phyloP scores from a whole-genome alignment of 495 filamentous ascomycete genomes.

The Aspergillus homomorphus region DNA sequence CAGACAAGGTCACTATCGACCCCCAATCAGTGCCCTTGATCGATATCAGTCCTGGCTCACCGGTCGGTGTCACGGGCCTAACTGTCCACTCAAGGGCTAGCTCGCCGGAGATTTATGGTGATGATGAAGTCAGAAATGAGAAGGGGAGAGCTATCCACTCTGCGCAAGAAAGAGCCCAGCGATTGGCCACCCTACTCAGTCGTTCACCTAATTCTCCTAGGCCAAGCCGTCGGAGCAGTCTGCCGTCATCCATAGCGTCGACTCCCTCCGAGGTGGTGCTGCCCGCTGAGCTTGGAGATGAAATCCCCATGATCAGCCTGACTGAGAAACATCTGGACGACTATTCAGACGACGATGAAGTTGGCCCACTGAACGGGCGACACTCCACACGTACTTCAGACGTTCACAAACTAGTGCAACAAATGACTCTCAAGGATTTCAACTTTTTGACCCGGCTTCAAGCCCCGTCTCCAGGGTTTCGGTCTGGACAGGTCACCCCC shows the following conservation, averaged over 20 bases:
- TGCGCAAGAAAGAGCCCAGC: constrained; percentile 35
- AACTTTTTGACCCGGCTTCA: constrained; percentile 37
- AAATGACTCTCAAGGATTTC: constrained; percentile 41
- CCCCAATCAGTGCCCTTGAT: constrained; percentile 27
- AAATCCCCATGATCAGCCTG: constrained; percentile 38
- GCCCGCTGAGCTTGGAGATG: constrained; percentile 35
- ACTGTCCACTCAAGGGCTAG: constrained; percentile 30
- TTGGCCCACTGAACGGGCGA: constrained; percentile 28
- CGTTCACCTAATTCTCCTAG: constrained; percentile 34
- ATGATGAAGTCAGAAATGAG: constrained; percentile 39
- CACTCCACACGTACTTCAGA: constrained; percentile 31
- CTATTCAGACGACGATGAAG: constrained; percentile 36
- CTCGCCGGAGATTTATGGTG: constrained; percentile 22
- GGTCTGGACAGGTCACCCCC: constrained; percentile 60
- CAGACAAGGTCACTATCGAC: constrained; percentile 28
- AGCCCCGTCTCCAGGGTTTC: constrained; percentile 37
- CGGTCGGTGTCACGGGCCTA: constrained; percentile 32
- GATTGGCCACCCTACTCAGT: constrained; percentile 35
- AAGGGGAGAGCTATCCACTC: constrained; percentile 37
- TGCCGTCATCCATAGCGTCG: constrained; percentile 31
- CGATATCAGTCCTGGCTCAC: constrained; percentile 30
- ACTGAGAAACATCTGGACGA: constrained; percentile 36
- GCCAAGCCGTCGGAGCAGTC: constrained; percentile 27
- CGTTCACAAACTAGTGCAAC: constrained; percentile 34
- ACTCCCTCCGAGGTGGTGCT: constrained; percentile 31